phyloP scores from a whole-genome alignment of 257 asterid genomes.

The Anisodus acutangulus region DNA sequence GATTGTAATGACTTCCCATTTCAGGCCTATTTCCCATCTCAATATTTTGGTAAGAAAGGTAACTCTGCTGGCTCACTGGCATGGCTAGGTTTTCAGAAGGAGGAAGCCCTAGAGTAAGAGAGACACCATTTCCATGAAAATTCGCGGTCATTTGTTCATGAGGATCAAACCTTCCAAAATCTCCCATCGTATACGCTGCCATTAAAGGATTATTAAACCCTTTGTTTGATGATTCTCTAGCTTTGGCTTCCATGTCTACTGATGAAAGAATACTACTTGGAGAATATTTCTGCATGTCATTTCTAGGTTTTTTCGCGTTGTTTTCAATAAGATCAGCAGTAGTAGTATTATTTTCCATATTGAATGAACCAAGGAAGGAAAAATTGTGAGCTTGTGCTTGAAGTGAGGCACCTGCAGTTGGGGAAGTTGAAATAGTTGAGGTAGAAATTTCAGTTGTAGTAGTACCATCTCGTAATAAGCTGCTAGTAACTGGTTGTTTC shows the following conservation, averaged over 20 bases:
- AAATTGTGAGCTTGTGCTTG: conserved; percentile 34
- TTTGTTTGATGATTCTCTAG: conserved; percentile 30
- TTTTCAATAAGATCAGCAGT: conserved; percentile 27
- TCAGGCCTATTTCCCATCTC: conserved; percentile 46
- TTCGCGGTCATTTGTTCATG: conserved; percentile 41
- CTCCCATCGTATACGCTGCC: conserved; percentile 38
- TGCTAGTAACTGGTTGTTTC: conserved; percentile 13
- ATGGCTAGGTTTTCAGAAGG: conserved; percentile 50
- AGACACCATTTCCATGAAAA: conserved; percentile 48
- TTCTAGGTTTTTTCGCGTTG: conserved; percentile 46
- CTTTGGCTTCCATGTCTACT: conserved; percentile 43
- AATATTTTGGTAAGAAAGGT: conserved; percentile 45
- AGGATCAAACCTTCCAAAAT: conserved; percentile 44
- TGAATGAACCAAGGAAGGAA: conserved; percentile 44
- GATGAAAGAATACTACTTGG: conserved; percentile 45
- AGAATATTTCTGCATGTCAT: conserved; percentile 36
- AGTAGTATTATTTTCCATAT: conserved; percentile 32
- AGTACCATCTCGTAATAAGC: conserved; percentile 35
- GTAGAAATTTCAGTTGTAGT: conserved; percentile 35
- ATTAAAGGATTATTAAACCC: conserved; percentile 30
- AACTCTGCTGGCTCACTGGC: conserved; percentile 44
- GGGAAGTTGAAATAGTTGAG: conserved; percentile 34
- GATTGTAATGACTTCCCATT: conserved; percentile 36
- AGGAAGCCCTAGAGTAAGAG: conserved; percentile 63
- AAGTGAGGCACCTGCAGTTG: conserved; percentile 18